Evolutionary conservation across 345 rosid genomes (phyloP), one percentile per base, ranked within the genome.

Genomic region (Populus davidiana): DNA sequence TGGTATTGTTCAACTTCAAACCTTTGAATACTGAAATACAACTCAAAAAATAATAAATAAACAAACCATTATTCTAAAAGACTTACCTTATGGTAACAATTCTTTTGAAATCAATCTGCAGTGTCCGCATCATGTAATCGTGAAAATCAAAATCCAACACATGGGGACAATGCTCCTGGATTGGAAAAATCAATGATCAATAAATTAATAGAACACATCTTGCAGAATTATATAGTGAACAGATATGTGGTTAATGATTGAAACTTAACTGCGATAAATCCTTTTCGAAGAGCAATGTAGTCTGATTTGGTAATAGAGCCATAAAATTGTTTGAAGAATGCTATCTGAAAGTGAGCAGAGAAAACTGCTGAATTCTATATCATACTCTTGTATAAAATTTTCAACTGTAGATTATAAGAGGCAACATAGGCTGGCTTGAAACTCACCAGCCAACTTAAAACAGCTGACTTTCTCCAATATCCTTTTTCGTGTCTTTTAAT

Each of bases 311-410:
- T 90, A 35, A 94, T 88, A n/a, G 94, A 91, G 65, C 86, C 87
- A 71, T 90, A 86, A 78, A 94, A 93, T 86, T 95, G 99, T 72
- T 88, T 93, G 93, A 86, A 85, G 87, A 95, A 95, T 33, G 98
- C 86, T 70, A 90, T 87, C 94, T 94, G 88, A 81, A 67, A 50
- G 79, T 38, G 75, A 72, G 63, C 74, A 68, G 27, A 20, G 3
- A 14, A 20, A 69, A 67, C 4, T 8, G 17, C 69, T 14, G 7
- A 17, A 35, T 23, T 52, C 50, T 47, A 47, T 47, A 64, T 25
- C 72, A 72, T 27, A 27, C 16, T 18, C 20, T 9, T 5, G 27
- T 8, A 18, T 39, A 50, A 33, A 21, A 12, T 36, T 25, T 38
- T 16, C 35, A 16, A 61, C 5, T 21, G 38, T 38, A 0, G 27